Percentiles rank a stretch among this genome's conserved stretches.
Evolutionary conservation across 1,284 basidiomycete species (phyloP).

Genomic region (Neonothopanus nambi): DNA sequence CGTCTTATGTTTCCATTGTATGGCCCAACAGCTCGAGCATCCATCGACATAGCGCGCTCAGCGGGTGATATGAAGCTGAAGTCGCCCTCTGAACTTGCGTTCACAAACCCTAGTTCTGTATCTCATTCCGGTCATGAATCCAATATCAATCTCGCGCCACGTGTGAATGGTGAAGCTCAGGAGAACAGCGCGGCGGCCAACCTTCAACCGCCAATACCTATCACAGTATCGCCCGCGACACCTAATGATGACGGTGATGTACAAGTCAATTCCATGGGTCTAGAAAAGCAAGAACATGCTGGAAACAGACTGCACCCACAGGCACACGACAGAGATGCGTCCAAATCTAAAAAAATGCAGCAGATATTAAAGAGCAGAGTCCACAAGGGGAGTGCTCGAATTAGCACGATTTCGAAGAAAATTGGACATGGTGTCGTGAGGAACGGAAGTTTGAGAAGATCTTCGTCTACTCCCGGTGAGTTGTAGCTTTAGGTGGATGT

Average conservation of each 20-base stretch:
- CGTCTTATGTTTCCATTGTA: background rate
- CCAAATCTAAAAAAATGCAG: slow-evolving; percentile 68
- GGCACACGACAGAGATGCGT: slow-evolving; percentile 33
- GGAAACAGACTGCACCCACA: background rate
- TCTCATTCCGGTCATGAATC: slow-evolving; percentile 23
- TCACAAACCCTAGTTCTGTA: slow-evolving; percentile 19
- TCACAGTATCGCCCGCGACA: slow-evolving; percentile 38
- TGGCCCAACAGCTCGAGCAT: slow-evolving; percentile 12
- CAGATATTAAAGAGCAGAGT: slow-evolving; percentile 72
- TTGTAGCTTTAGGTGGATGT: slow-evolving; percentile 7
- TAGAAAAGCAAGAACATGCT: background rate
- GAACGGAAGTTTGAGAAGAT: slow-evolving; percentile 54
- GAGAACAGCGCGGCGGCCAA: background rate
- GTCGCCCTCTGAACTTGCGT: slow-evolving; percentile 25
- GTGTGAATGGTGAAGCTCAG: background rate
- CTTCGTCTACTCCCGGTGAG: slow-evolving; percentile 65
- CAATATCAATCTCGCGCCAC: slow-evolving; percentile 11
- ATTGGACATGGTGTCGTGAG: slow-evolving; percentile 69
- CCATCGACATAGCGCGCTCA: slow-evolving; percentile 12
- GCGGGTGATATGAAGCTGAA: slow-evolving; percentile 23
- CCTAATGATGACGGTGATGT: slow-evolving; percentile 19
- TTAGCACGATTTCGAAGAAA: slow-evolving; percentile 74
- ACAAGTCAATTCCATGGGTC: background rate
- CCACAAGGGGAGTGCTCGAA: slow-evolving; percentile 68
- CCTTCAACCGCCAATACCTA: slow-evolving; percentile 27